Conservation (phyloP, 495 filamentous ascomycete species). For the Aspergillus sparsus region DNA sequence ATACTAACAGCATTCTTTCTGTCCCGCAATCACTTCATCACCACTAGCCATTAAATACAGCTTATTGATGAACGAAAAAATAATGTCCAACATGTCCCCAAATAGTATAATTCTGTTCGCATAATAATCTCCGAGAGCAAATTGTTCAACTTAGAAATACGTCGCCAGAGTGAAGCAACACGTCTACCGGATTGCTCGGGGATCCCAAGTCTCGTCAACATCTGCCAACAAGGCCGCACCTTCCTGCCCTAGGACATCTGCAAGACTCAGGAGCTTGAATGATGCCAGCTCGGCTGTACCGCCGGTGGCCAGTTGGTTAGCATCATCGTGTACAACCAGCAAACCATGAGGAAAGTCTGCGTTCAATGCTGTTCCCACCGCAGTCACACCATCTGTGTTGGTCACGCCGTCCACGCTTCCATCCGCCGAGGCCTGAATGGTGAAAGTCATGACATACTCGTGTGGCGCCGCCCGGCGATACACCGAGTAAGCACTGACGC, state of each 20-base stretch:
- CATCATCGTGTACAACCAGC: conserved; percentile 12
- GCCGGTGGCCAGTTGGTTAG: conserved; percentile 3
- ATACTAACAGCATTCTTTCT: too few relatives aligned
- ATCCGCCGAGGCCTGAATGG: neutral
- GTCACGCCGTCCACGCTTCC: conserved; percentile 5
- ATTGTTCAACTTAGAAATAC: too few relatives aligned
- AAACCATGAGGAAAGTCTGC: conserved; percentile 10
- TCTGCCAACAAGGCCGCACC: conserved; percentile 2
- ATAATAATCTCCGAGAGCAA: too few relatives aligned
- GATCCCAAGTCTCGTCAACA: conserved; percentile 7
- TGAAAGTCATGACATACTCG: conserved; percentile 14
- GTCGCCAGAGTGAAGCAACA: neutral
- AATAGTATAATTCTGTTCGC: too few relatives aligned
- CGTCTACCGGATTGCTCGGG: neutral
- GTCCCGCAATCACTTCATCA: too few relatives aligned
- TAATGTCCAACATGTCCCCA: too few relatives aligned
- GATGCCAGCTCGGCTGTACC: conserved; percentile 8
- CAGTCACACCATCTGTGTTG: conserved; percentile 12
- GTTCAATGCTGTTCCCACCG: conserved; percentile 1
- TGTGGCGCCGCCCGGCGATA: conserved; percentile 9
- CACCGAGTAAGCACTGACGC: conserved; percentile 10
- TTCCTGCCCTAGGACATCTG: conserved; percentile 4
- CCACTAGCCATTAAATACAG: too few relatives aligned
- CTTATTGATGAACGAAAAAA: too few relatives aligned
- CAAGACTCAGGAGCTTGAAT: conserved; percentile 10